Evolutionary conservation across 371 early-diverging fungal genomes (phyloP).

Genomic region (Mucor velutinosus): DNA sequence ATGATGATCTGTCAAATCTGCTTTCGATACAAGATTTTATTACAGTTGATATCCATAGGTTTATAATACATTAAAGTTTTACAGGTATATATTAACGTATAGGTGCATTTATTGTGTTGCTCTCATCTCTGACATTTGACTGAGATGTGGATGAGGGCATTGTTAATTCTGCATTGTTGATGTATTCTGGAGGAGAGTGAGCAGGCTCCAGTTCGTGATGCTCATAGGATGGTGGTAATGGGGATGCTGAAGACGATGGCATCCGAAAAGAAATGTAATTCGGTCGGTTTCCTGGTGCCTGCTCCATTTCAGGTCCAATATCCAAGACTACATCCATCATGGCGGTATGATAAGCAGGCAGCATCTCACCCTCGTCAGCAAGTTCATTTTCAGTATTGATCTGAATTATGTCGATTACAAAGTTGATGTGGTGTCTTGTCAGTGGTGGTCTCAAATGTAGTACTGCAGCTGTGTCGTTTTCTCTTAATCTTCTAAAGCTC

Average conservation of each 20-base stretch:
- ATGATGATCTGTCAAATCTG: background rate
- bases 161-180: background rate
- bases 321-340: conserved; percentile 39
- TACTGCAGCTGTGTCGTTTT: conserved; percentile 28
- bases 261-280: background rate
- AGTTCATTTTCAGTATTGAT: conserved; percentile 33
- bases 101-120: background rate
- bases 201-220: conserved; percentile 2
- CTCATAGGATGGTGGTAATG: conserved; percentile 23
- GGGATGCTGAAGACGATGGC: background rate
- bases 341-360: conserved; percentile 38
- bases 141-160: background rate
- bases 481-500: conserved; percentile 32
- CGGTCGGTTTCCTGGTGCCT: conserved; percentile 1
- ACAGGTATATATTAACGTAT: background rate
- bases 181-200: conserved; percentile 24
- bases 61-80: background rate
- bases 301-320: conserved; percentile 30
- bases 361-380: conserved; percentile 22
- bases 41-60: background rate
- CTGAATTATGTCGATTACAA: conserved; percentile 36
- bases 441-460: conserved; percentile 24
- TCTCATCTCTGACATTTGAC: background rate
- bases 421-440: conserved; percentile 22
- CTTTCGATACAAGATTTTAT: background rate